These are phyloP conservation scores for Coccinonectria pachysandricola DNA, from an alignment of 2,329 filamentous ascomycete species.

Conservation along the genomic window DNA sequence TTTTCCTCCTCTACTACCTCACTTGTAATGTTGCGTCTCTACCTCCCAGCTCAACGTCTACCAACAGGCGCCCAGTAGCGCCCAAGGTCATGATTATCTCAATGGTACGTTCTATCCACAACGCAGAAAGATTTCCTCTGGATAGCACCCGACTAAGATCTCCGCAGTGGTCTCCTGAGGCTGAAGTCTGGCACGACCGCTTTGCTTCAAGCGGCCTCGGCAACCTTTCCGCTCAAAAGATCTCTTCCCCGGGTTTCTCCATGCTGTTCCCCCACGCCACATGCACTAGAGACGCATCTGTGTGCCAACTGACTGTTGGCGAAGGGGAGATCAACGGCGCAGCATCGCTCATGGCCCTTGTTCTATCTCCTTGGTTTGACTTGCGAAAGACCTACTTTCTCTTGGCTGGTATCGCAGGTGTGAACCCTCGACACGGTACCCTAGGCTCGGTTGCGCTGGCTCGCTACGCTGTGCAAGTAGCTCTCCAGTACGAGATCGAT, in stretches of 20 bases:
- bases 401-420: constrained; percentile 62
- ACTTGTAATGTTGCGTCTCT: too few relatives aligned
- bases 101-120: constrained; percentile 36
- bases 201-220: constrained; percentile 35
- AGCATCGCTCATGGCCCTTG: constrained; percentile 50
- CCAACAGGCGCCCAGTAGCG: too few relatives aligned
- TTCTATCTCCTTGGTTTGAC: constrained; percentile 53
- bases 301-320: constrained; percentile 62
- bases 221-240: constrained; percentile 44
- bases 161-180: constrained; percentile 51
- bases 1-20: too few relatives aligned
- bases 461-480: constrained; percentile 62
- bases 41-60: too few relatives aligned
- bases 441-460: constrained; percentile 57
- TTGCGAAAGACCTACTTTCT: constrained; percentile 60
- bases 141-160: constrained; percentile 2
- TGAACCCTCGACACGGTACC: constrained; percentile 58
- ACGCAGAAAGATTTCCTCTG: background rate
- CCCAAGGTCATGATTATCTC: constrained; percentile 55
- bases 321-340: constrained; percentile 70
- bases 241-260: constrained; percentile 52
- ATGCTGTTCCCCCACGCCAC: constrained; percentile 54
- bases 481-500: constrained; percentile 67
- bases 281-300: constrained; percentile 47
- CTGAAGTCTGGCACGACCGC: constrained; percentile 49